These are phyloP conservation scores for Camellia granthamiana DNA, from an alignment of 148 eudicot genomes.

Conservation along the genomic window DNA sequence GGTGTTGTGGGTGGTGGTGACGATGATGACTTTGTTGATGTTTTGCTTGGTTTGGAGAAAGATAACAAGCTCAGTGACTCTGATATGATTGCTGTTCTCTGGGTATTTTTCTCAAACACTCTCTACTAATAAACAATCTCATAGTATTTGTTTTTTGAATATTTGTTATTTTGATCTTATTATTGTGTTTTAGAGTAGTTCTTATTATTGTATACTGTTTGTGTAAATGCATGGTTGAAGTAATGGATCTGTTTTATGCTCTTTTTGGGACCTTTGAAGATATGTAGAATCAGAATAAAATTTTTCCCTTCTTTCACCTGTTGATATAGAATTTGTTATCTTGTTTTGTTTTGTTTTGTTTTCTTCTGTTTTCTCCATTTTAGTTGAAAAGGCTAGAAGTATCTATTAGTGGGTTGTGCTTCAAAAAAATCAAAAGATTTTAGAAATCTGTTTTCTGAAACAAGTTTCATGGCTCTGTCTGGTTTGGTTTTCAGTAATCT, in stretches of 20 bases:
- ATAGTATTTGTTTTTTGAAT: slow-evolving; percentile 45
- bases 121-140: slow-evolving; percentile 23
- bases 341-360: background rate
- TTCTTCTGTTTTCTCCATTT: background rate
- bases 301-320: slow-evolving; percentile 11
- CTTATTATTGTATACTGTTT: too few species aligned
- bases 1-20: slow-evolving; percentile 39
- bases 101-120: slow-evolving; percentile 46
- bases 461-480: too few species aligned
- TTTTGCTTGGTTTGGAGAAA: slow-evolving; percentile 69
- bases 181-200: background rate
- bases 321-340: background rate
- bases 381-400: too few species aligned
- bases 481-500: too few species aligned
- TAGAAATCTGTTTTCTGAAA: too few species aligned
- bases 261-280: slow-evolving; percentile 7
- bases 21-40: slow-evolving; percentile 76
- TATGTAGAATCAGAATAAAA: slow-evolving; percentile 36
- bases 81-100: slow-evolving; percentile 91
- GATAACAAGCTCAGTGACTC: slow-evolving; percentile 57
- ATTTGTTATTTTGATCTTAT: background rate
- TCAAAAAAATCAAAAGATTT: background rate
- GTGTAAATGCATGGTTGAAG: background rate
- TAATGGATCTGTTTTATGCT: slow-evolving; percentile 5
- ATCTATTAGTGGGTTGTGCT: slow-evolving; percentile 45